phyloP scores from a whole-genome alignment of 768 basidiomycete genomes.

The Tricholoma sp. region DNA sequence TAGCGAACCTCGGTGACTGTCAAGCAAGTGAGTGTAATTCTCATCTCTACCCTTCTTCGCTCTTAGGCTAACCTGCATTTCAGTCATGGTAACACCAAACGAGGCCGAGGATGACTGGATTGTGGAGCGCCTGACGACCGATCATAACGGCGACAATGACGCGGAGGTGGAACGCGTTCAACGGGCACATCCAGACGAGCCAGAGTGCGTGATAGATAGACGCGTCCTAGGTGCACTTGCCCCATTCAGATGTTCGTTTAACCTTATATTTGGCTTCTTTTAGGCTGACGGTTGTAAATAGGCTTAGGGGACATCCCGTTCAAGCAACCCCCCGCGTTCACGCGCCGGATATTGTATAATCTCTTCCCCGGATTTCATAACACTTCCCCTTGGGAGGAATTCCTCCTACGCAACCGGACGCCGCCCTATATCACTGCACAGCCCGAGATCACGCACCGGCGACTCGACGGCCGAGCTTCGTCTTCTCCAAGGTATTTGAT shows the following conservation, averaged over 20 bases:
- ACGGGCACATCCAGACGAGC: conserved; percentile 63
- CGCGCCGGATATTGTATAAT: conserved; percentile 60
- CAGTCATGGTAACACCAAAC: conserved; percentile 49
- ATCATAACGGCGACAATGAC: conserved; percentile 67
- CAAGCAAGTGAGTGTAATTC: conserved; percentile 54
- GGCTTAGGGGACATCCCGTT: conserved; percentile 69
- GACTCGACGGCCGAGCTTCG: conserved; percentile 27
- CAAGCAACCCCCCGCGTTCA: conserved; percentile 69
- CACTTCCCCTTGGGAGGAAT: conserved; percentile 61
- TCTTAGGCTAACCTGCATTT: conserved; percentile 11
- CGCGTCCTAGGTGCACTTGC: conserved; percentile 75
- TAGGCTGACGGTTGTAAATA: conserved; percentile 19
- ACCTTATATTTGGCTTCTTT: conserved; percentile 11
- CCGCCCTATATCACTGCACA: conserved; percentile 63
- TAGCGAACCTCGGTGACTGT: conserved; percentile 79
- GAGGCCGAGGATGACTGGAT: conserved; percentile 47
- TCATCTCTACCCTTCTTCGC: conserved; percentile 4
- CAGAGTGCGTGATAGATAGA: conserved; percentile 58
- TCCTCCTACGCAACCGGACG: conserved; percentile 54
- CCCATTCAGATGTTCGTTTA: conserved; percentile 64
- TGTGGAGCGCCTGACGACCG: conserved; percentile 53
- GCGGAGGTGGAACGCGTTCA: conserved; percentile 60
- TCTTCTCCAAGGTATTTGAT: conserved; percentile 48
- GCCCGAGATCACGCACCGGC: conserved; percentile 59
- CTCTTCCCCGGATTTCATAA: conserved; percentile 58